Conservation (phyloP, 163 green algal genomes). For the Chloromonas sp. region DNA sequence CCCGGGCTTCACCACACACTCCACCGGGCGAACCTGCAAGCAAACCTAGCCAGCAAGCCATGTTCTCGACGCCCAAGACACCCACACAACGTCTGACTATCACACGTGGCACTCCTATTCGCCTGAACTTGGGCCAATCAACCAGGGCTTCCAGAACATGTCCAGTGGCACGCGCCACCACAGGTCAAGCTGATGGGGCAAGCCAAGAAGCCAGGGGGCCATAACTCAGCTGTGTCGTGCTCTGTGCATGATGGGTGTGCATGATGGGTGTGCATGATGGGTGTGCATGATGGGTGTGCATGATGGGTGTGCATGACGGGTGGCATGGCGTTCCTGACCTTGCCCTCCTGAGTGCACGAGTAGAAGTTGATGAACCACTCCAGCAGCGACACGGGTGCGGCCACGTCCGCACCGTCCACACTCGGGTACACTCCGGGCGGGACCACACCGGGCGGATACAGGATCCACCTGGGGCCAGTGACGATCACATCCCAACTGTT, state of each 20-base stretch:
- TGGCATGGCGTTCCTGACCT: conserved; percentile 24
- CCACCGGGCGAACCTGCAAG: conserved; percentile 49
- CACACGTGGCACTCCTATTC: not conserved
- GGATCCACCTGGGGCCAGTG: not conserved
- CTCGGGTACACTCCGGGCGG: conserved; percentile 78
- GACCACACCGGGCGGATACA: conserved; percentile 50
- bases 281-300: not conserved
- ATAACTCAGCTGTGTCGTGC: too few species aligned
- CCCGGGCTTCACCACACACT: conserved; percentile 69
- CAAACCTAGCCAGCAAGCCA: not conserved
- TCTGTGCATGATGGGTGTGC: not conserved
- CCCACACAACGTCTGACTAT: not conserved
- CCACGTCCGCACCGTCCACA: conserved; percentile 84
- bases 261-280: not conserved
- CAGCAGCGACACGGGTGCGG: conserved; percentile 76
- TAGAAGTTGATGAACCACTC: conserved; percentile 89
- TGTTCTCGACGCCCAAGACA: not conserved
- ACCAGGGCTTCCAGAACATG: not conserved
- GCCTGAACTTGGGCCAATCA: not conserved
- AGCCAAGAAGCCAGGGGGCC: too few species aligned
- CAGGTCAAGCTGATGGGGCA: too few species aligned
- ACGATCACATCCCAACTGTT: not conserved
- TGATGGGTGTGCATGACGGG: not conserved
- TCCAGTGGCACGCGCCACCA: not conserved
- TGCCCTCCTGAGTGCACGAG: conserved; percentile 38